Evolutionary conservation across 1,284 basidiomycete genomes (phyloP), one percentile per base, ranked within the genome.

Genomic region (Cystobasidiaceae sp.): DNA sequence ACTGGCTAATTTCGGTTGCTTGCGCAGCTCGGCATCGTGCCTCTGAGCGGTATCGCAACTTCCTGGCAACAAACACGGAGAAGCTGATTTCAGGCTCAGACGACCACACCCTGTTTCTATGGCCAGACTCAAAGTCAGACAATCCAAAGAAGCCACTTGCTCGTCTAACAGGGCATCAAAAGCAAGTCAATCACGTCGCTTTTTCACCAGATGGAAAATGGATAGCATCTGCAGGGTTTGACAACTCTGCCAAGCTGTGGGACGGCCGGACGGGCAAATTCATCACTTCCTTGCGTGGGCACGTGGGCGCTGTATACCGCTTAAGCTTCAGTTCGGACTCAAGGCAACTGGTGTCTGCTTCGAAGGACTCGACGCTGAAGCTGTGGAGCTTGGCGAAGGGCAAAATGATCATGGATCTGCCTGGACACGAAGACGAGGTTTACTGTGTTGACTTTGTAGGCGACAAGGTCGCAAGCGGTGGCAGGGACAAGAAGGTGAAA

Each of bases 401-500:
- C 78, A 96, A 96, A 78, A 86, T 97, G 70, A 87, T 90, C 73
- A 86, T 84, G 2, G 94, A 98, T 76, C 82, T 98, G 25, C 91
- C 93, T 0, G 96, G 94, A 2, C 96, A 98, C 75, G 89, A 88
- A 0, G 94, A 98, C 74, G 96, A 98, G 77, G 94, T 98, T 27
- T 97, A 97, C 79, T 98, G 94, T 74, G 94, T 98, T 21, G 93
- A 96, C 76, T 96, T 94, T 75, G 91, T 96, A 0, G 94, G 93
- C 0, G 94, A 98, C 79, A 97, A 97, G 77, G 85, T 97, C 32
- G 93, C 97, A 68, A 94, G 91, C 75, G 96, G 93, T 13, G 94
- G 96, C 0, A 75, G 81, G 51, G 83, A 85, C 70, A 81, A 81
- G 76, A 79, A 79, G 27, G 80, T 84, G 62, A 84, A 83, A 73